A percentile compares a stretch with the other conserved stretches of the same genome.
These are phyloP conservation scores for Colletotrichum lini DNA, from an alignment of 2,329 filamentous ascomycete species.

Conservation along the genomic window DNA sequence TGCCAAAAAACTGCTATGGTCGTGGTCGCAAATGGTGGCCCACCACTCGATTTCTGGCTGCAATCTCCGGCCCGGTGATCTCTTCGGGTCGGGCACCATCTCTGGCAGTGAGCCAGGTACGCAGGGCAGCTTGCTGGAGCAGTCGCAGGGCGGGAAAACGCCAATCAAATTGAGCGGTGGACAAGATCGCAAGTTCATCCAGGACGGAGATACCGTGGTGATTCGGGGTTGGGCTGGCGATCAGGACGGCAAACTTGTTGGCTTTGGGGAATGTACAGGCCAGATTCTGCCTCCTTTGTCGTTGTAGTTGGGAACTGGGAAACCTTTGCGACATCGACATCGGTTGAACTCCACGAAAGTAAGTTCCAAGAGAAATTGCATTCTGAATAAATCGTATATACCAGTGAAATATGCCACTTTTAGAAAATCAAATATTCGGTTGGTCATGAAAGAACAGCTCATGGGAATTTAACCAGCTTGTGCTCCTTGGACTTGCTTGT, in stretches of 20 bases:
- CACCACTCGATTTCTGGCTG: conserved; percentile 86
- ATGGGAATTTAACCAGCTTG: too few relatives aligned
- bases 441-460: too few relatives aligned
- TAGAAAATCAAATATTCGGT: too few relatives aligned
- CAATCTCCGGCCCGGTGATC: conserved; percentile 79
- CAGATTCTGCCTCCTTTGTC: conserved; percentile 56
- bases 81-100: conserved; percentile 85
- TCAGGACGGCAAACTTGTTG: conserved; percentile 75
- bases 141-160: conserved; percentile 77
- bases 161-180: conserved; percentile 73
- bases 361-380: background rate
- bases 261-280: conserved; percentile 83
- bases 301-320: background rate
- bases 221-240: conserved; percentile 77
- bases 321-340: background rate
- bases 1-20: conserved; percentile 75
- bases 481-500: too few relatives aligned
- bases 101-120: conserved; percentile 73
- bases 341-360: background rate
- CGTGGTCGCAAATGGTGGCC: conserved; percentile 86
- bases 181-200: conserved; percentile 78
- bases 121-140: conserved; percentile 80
- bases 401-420: too few relatives aligned
- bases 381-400: too few relatives aligned
- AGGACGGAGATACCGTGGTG: conserved; percentile 80